Evolutionary conservation across 176 grass and related monocot species (phyloP).

Genomic region (Elymus sibiricus): DNA sequence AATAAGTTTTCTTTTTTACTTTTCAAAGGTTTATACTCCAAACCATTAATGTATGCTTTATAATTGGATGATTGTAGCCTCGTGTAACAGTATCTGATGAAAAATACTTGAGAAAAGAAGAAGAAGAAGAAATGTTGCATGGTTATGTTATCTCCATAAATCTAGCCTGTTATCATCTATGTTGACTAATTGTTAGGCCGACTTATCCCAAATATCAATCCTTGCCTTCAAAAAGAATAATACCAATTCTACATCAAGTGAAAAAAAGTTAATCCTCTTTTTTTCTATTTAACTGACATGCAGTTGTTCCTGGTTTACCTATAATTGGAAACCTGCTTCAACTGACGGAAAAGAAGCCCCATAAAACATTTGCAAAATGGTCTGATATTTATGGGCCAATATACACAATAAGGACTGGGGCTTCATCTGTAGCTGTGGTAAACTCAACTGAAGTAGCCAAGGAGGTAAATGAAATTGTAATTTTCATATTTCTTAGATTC

Average conservation of each 20-base stretch:
- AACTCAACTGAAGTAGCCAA: constrained; percentile 79
- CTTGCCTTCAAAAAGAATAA: neutral
- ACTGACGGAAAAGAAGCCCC: constrained; percentile 69
- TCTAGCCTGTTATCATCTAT: neutral
- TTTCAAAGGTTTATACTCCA: neutral
- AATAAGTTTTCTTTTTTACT: too few relatives aligned
- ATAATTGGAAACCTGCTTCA: constrained; percentile 80
- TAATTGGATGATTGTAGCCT: neutral
- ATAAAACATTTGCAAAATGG: constrained; percentile 70
- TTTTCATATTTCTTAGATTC: neutral
- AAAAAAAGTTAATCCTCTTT: neutral
- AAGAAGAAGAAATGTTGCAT: neutral
- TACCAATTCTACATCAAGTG: neutral
- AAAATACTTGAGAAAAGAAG: neutral
- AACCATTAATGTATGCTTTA: neutral
- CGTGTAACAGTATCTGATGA: neutral
- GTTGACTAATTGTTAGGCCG: neutral
- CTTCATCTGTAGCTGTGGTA: constrained; percentile 56
- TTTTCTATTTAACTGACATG: constrained; percentile 11
- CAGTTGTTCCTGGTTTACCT: constrained; percentile 77
- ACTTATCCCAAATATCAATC: neutral
- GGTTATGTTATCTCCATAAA: neutral
- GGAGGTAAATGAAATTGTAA: constrained; percentile 36
- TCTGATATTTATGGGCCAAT: constrained; percentile 68
- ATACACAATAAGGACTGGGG: constrained; percentile 62